A percentile compares a stretch with the other conserved stretches of the same genome.
Evolutionary conservation across 495 filamentous ascomycete species (phyloP).

Genomic region (Haplographium delicatum): DNA sequence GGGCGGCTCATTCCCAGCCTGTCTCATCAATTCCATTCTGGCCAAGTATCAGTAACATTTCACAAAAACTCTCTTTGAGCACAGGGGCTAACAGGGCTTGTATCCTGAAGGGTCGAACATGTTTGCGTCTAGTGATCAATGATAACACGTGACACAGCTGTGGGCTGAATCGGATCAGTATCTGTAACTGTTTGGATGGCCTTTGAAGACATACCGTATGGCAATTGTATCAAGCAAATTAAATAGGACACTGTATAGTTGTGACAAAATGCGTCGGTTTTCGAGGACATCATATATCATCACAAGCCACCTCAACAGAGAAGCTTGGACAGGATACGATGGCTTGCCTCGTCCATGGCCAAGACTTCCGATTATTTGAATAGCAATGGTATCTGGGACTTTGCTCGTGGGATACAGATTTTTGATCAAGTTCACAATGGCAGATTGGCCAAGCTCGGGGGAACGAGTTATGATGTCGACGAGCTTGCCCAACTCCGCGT

Average conservation of each 20-base stretch:
- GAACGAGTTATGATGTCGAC: constrained; percentile 61
- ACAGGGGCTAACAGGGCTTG: constrained; percentile 64
- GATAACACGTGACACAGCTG: constrained; percentile 79
- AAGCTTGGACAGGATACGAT: constrained; percentile 58
- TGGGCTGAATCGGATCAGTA: constrained; percentile 24
- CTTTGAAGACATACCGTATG: constrained; percentile 44
- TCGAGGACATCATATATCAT: constrained; percentile 72
- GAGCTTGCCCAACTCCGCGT: constrained; percentile 52
- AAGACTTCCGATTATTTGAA: constrained; percentile 65
- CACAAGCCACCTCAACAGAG: constrained; percentile 74
- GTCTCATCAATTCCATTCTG: constrained; percentile 55
- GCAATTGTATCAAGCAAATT: constrained; percentile 78
- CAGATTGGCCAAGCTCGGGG: constrained; percentile 71
- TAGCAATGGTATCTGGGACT: constrained; percentile 55
- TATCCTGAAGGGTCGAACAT: constrained; percentile 81
- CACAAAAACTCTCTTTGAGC: constrained; percentile 10
- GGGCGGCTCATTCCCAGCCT: constrained; percentile 65
- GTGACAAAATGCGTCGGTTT: constrained; percentile 57
- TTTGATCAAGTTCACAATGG: constrained; percentile 59
- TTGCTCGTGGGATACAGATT: constrained; percentile 67
- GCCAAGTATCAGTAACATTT: background rate
- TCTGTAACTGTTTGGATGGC: background rate
- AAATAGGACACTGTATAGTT: constrained; percentile 74
- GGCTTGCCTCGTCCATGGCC: constrained; percentile 78
- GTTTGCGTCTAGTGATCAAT: constrained; percentile 75